Base-by-base conservation (phyloP, 2,329 filamentous ascomycete genomes). In the Talaromyces funiculosus region DNA sequence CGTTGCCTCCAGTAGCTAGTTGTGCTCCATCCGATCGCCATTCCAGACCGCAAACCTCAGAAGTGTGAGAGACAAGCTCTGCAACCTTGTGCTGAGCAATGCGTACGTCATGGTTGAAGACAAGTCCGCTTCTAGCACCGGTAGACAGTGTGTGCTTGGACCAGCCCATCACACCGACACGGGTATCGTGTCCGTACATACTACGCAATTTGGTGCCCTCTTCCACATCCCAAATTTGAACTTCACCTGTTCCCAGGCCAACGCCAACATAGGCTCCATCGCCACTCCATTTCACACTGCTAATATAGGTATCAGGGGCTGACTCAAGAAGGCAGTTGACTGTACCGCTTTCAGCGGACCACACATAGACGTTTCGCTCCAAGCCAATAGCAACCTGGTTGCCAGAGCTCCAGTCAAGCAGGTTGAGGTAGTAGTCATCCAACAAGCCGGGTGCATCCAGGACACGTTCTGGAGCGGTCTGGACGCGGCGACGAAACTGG, bases 201-300 rank as follows among this genome's bases (percentile, higher is more conserved):
- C 92, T 97, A 75, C 94, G 92, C 62, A 99, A 88, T 84, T 97
- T 97, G 72, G 87, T 88, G 64, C 89, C 86, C 76, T 99, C 94
- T 69, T 96, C 90, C 29, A 97, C 93, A 70, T 97, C 94, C 93
- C 94, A 99, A 79, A 99, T 99, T 80, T 99, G 94, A 38, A 99
- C 91, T 76, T 99, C 94, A 62, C 94, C 94, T 38, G 91, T 91
- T 63, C 92, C 93, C 55, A 99, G 88, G 63, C 94, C 94, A 67
- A 97, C 92, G 65, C 92, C 89, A 66, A 99, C 92, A 72, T 99
- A 97, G 33, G 93, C 92, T 62, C 94, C 94, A 71, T 99, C 94
- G 55, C 90, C 91, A 64, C 92, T 97, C 94, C 94, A 99, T 81
- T 97, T 97, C 71, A 99, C 93, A 67, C 92, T 97, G 80, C 92